These are phyloP conservation scores for Saccharomyces hybrid DNA, from an alignment of 1,139 yeast genomes.

Conservation along the genomic window DNA sequence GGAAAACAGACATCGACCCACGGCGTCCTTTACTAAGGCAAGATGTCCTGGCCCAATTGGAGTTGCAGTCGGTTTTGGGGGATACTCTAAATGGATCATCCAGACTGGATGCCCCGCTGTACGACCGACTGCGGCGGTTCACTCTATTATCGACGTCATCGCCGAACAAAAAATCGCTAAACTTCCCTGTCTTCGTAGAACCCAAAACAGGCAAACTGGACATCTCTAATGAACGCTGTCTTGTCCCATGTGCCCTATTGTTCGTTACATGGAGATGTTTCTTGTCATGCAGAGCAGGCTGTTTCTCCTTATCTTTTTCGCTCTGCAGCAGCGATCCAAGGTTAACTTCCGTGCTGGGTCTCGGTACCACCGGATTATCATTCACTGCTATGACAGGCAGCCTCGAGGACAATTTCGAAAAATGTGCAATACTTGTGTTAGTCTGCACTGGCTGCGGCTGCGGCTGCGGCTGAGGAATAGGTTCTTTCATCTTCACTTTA, in stretches of 20 bases:
- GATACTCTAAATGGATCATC: not conserved
- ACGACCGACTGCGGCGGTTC: not conserved
- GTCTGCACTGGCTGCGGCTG: not conserved
- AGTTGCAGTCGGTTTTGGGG: not conserved
- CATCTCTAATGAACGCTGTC: not conserved
- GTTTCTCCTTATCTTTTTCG: slow-evolving; percentile 1
- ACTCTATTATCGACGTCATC: slow-evolving; percentile 6
- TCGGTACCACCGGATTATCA: slow-evolving; percentile 1
- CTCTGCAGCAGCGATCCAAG: not conserved
- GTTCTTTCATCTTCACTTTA: not conserved
- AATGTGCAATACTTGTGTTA: not conserved
- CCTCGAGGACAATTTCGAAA: not conserved
- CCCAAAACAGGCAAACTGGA: not conserved
- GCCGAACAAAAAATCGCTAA: slow-evolving; percentile 17
- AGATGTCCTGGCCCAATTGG: not conserved
- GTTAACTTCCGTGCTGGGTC: slow-evolving; percentile 2
- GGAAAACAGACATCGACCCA: not conserved
- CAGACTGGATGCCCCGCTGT: not conserved
- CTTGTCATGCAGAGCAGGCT: slow-evolving; percentile 3
- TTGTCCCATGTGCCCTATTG: slow-evolving; percentile 4
- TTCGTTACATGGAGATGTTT: slow-evolving; percentile 3
- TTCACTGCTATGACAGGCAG: slow-evolving; percentile 3
- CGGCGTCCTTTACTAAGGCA: not conserved
- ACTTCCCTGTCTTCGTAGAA: slow-evolving; percentile 9
- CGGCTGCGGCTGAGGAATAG: not conserved